Evolutionary conservation across 2,329 filamentous ascomycete genomes (phyloP), one percentile per base, ranked within the genome.

Genomic region (Colletotrichum melonis): DNA sequence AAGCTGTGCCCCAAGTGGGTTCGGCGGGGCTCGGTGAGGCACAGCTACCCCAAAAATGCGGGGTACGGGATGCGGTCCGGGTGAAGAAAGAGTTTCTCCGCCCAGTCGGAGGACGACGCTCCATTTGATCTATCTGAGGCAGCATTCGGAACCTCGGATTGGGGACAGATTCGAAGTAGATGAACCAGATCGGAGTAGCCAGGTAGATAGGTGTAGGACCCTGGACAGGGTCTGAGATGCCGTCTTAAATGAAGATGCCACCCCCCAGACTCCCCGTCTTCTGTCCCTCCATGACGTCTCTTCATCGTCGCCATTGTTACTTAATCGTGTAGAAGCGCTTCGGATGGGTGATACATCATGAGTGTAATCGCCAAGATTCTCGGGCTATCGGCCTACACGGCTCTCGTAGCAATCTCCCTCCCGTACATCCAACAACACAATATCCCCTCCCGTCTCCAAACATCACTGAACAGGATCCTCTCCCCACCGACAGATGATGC

Each of bases 91-190:
- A 56, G 38, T 42, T 72, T 63, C 56, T 63, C 72, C 63, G 67
- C 68, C 69, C 28, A 54, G 63, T 63, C 72, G 72, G 72, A 74
- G 58, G 72, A 72, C 58, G 63, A 74, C 32, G 68, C 68, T 74
- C 68, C 72, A 72, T 74, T 49, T 55, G 67, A 70, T 52, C 72
- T 55, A 72, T 63, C 57, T 63, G 72, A 67, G 58, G 68, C 72
- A 32, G 19, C 8, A 19, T 52, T 49, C 24, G 55, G 42, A 38
- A 52, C n/a, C 12, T 54, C 19, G 4, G 35, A 54, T 24, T 30
- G 6, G 68, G 68, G 28, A 54, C 62, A 57, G 30, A 26, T 19
- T 19, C 35, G 42, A 30, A 22, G 32, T 22, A 12, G 32, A 26
- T 4, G 24, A 12, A 30, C 6, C 12, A n/a, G 26, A 8, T 22